These are phyloP conservation scores for Taiozyma sp. DNA, from an alignment of 1,139 yeast genomes.

Conservation along the genomic window DNA sequence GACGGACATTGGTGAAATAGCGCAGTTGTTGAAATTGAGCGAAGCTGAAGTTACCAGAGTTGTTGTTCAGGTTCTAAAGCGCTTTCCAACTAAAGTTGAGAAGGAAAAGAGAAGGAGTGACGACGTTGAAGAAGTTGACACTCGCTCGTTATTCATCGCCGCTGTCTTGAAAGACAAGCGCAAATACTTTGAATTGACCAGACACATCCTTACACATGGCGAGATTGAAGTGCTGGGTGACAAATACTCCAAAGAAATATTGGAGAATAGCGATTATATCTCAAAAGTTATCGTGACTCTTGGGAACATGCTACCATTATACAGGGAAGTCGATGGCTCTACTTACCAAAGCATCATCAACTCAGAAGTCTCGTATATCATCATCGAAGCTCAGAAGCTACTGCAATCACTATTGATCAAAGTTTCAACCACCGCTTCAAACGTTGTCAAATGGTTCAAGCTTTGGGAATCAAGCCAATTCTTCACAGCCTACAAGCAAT, in stretches of 20 bases:
- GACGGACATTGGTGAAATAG: constrained; percentile 27
- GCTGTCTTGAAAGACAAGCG: constrained; percentile 44
- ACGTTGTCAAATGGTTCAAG: constrained; percentile 53
- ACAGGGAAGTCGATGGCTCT: constrained; percentile 28
- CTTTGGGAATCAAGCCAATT: constrained; percentile 42
- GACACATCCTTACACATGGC: constrained; percentile 15
- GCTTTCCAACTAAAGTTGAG: constrained; percentile 36
- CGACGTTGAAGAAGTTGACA: constrained; percentile 2
- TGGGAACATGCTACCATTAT: constrained; percentile 14
- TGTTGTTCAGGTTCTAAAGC: constrained; percentile 35
- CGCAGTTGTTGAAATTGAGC: constrained; percentile 33
- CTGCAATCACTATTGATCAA: constrained; percentile 36
- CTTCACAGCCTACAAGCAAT: constrained; percentile 30
- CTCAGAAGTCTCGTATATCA: constrained; percentile 34
- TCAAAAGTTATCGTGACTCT: constrained; percentile 10
- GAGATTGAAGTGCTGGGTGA: constrained; percentile 13
- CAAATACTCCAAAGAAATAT: constrained; percentile 21
- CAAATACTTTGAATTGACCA: constrained; percentile 15
- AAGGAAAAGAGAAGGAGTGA: background rate
- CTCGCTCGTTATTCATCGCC: constrained; percentile 28
- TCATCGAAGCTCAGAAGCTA: constrained; percentile 41
- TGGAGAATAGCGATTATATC: constrained; percentile 26
- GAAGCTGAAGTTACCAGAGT: constrained; percentile 42
- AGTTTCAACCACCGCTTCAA: constrained; percentile 27
- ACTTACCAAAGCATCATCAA: constrained; percentile 15